Evolutionary conservation across 2,329 filamentous ascomycete species (phyloP).

Genomic region (Corinectria fuckeliana): DNA sequence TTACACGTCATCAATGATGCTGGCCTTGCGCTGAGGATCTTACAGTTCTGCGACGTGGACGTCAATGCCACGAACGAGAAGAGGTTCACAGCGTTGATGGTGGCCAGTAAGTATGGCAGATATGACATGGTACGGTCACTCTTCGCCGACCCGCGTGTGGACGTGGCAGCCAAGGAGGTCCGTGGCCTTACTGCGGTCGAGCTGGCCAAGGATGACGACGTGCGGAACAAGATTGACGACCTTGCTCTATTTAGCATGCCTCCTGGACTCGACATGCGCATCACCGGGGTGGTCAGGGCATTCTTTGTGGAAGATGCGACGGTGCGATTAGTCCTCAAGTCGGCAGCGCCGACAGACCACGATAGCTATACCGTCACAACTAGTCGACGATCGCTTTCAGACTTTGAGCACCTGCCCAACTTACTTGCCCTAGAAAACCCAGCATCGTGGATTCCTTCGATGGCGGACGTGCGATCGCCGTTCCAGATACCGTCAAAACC

Average conservation of each 20-base stretch:
- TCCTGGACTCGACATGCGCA: constrained; percentile 76
- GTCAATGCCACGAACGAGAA: constrained; percentile 96
- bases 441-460: constrained; percentile 88
- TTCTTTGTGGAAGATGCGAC: constrained; percentile 98
- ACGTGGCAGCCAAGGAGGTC: constrained; percentile 81
- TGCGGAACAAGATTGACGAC: constrained; percentile 95
- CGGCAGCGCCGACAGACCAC: constrained; percentile 81
- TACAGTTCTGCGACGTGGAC: constrained; percentile 89
- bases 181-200: constrained; percentile 93
- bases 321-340: constrained; percentile 91
- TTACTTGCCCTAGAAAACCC: constrained; percentile 89
- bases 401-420: constrained; percentile 89
- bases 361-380: constrained; percentile 93
- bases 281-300: constrained; percentile 90
- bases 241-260: constrained; percentile 81
- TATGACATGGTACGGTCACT: constrained; percentile 90
- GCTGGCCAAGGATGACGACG: constrained; percentile 96
- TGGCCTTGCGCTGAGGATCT: constrained; percentile 74
- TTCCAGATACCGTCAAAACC: constrained; percentile 94
- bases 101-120: constrained; percentile 96
- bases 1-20: constrained; percentile 95
- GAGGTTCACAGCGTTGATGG: constrained; percentile 94
- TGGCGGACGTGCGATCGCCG: constrained; percentile 80
- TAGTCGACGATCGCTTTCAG: constrained; percentile 82
- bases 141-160: constrained; percentile 87